Evolutionary conservation across 768 basidiomycete species (phyloP).

Genomic region (Suillus weaverae): DNA sequence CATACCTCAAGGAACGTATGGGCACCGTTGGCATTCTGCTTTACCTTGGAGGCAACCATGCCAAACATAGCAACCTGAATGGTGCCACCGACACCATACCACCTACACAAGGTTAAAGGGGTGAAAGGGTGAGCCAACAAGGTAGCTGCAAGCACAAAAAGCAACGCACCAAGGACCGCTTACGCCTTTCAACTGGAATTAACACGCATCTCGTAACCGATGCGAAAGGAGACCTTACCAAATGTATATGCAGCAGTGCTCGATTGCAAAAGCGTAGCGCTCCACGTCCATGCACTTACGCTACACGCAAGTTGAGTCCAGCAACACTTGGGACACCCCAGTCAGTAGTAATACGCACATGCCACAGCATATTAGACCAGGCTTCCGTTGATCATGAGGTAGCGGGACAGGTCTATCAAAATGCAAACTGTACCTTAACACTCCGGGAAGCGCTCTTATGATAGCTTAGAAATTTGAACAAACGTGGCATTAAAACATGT

Average conservation of each 20-base stretch:
- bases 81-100: conserved; percentile 53
- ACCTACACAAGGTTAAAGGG: conserved; percentile 28
- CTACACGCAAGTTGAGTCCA: conserved; percentile 19
- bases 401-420: neutral
- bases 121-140: neutral
- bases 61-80: conserved; percentile 55
- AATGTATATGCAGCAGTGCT: conserved; percentile 53
- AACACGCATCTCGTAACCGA: neutral
- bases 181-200: conserved; percentile 31
- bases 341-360: conserved; percentile 32
- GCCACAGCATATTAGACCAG: conserved; percentile 50
- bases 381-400: conserved; percentile 26
- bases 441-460: conserved; percentile 45
- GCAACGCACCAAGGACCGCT: conserved; percentile 47
- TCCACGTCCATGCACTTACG: conserved; percentile 59
- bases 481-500: neutral
- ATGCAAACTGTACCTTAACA: conserved; percentile 36
- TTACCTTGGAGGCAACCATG: conserved; percentile 55
- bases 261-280: conserved; percentile 54
- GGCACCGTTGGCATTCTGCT: conserved; percentile 58
- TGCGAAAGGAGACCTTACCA: conserved; percentile 18
- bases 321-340: neutral
- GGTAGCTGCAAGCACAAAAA: neutral
- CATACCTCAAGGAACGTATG: conserved; percentile 55
- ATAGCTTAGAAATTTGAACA: conserved; percentile 1